Evolutionary conservation across 306 rosid genomes (phyloP), one percentile per base, ranked within the genome.

Genomic region (Glycine tomentella): DNA sequence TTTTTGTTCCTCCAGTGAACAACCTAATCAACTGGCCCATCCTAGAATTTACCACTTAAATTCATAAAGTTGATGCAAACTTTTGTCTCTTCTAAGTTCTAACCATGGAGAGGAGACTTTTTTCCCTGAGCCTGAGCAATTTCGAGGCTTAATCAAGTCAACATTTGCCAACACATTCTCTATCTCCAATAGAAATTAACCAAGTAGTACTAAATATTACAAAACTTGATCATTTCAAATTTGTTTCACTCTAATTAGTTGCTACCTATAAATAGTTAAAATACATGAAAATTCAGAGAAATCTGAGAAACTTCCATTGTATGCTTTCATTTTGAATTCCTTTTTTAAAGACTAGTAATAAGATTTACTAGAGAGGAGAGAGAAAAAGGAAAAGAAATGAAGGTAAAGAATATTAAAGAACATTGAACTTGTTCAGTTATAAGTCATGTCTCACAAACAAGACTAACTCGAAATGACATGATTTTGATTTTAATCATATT

Each of bases 71-170:
- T 52, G 12, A 56, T 51, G 15, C 67, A 33, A 59, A 55, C 20
- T 20, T 55, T 77, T 71, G 74, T 63, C 34, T 48, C 49, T 42
- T 76, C 33, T n/a, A n/a, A n/a, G n/a, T n/a, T n/a, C n/a, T 40
- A 20, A 10, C 59, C 67, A 76, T 15, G 59, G 56, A 51, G 63
- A 57, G 77, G 42, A 75, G 85, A 82, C 81, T 69, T 76, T 50
- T 38, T 40, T 36, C 7, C 31, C 44, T 52, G 14, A 14, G 38
- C 50, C 16, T 49, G 53, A 70, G 51, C 9, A 16, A 13, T 66
- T 4, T 3, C 4, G 12, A 64, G 64, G 80, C 80, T 65, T 82
- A 25, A 75, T 67, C 33, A 78, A 84, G 68, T 78, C 80, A 78
- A 51, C 77, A 55, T 68, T 74, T 79, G 81, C 81, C 69, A 53